phyloP scores from a whole-genome alignment of 1,284 basidiomycete species.

The Marasmius tenuissimus region DNA sequence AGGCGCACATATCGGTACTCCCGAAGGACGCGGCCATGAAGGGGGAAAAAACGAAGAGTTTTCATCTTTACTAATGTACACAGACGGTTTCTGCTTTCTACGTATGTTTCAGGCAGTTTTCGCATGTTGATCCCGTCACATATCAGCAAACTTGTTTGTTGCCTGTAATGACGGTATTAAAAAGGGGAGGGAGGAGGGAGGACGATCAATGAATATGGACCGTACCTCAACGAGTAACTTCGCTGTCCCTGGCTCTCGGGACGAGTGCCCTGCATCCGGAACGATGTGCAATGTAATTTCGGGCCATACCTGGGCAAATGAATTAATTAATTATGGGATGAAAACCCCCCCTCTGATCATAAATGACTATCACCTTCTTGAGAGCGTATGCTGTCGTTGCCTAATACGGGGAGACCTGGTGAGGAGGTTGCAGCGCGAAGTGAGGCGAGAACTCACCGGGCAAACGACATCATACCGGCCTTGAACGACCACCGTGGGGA shows the following conservation, averaged over 20 bases:
- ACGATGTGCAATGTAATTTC: conserved; percentile 80
- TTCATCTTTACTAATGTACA: no score
- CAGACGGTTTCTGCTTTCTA: no score
- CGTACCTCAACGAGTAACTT: conserved; percentile 74
- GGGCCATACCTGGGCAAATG: conserved; percentile 66
- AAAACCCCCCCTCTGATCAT: neutral
- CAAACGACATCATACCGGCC: conserved; percentile 85
- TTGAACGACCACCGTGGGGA: conserved; percentile 84
- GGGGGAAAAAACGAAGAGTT: no score
- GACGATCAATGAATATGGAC: neutral
- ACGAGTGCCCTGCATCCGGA: conserved; percentile 90
- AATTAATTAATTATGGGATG: conserved; percentile 1
- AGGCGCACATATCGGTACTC: no score
- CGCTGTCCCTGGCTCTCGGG: conserved; percentile 75
- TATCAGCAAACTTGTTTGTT: no score
- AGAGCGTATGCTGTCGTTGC: conserved; percentile 78
- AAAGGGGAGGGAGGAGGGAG: no score
- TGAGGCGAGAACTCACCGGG: conserved; percentile 46
- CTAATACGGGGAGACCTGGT: conserved; percentile 30
- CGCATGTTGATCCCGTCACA: no score
- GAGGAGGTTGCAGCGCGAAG: neutral
- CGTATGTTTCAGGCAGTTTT: no score
- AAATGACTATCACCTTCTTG: conserved; percentile 52
- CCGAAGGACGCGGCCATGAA: no score
- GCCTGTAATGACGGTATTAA: no score